phyloP scores from a whole-genome alignment of 106 monocot genomes.

The Narthecium ossifragum region DNA sequence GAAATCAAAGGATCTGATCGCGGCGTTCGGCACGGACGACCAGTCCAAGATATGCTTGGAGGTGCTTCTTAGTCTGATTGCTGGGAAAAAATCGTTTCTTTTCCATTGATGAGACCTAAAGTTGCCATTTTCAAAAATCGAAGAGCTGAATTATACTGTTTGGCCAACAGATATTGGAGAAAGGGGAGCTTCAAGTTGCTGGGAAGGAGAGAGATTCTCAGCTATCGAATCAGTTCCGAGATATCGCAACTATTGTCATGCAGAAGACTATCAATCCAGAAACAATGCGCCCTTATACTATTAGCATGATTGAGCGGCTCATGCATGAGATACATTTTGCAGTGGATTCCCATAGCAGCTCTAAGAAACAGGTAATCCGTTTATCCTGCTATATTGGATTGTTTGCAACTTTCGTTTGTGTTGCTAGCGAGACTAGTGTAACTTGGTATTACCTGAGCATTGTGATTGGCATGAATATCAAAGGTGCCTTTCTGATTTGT shows the following conservation, averaged over 20 bases:
- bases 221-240: conserved; percentile 77
- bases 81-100: too few relatives aligned
- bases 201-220: conserved; percentile 95
- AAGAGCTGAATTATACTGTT: too few relatives aligned
- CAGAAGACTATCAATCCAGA: conserved; percentile 93
- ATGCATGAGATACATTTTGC: conserved; percentile 99
- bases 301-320: conserved; percentile 88
- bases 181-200: conserved; percentile 94
- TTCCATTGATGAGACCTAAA: too few relatives aligned
- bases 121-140: too few relatives aligned
- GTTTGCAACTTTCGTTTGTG: too few relatives aligned
- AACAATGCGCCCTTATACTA: conserved; percentile 89
- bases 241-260: conserved; percentile 97
- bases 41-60: conserved; percentile 78
- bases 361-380: conserved; percentile 64
- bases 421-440: too few relatives aligned
- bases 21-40: conserved; percentile 70
- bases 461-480: too few relatives aligned
- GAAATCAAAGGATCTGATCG: conserved; percentile 70
- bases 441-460: too few relatives aligned
- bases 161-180: conserved; percentile 69
- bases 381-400: neutral
- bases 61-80: conserved; percentile 26
- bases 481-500: too few relatives aligned
- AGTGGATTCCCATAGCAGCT: conserved; percentile 79